Evolutionary conservation across 768 basidiomycete species (phyloP), one percentile per base, ranked within the genome.

Genomic region (Suillus subluteus): DNA sequence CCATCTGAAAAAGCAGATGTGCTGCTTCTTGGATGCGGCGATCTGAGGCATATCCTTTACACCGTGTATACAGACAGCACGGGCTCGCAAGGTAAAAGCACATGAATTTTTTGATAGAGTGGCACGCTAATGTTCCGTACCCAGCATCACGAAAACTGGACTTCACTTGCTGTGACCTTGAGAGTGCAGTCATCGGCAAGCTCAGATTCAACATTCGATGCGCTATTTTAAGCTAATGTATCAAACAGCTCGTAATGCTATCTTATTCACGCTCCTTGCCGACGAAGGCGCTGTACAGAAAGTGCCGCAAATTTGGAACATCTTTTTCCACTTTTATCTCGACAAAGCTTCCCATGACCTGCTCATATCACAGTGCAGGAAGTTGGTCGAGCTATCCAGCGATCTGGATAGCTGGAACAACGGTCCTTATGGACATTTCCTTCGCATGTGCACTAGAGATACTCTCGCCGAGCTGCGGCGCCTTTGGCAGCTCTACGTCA

Each of bases 1-100:
- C 82, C 82, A 0, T 86, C 86, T 66, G 73, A 80, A 62, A 62
- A 73, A n/a, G 85, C 83, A 7, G 73, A 81, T 26, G 72, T 88
- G 37, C 77, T 89, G 4, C 79, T 87, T 18, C 76, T 88, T 35
- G 87, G 83, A 37, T 88, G 86, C 68, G 87, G 87, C n/a, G 88
- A 89, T 69, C 82, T 83, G 13, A 76, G 86, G 38, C 85, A 81
- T 63, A 81, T 88, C 12, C 64, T 89, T 16, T 86, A 84, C 71
- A 87, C 86, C 0, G 64, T 86, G 2, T 74, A 76, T 52, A 43
- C 68, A 3, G 68, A 71, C 50, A 58, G 32, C 35, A 16, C 30
- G 7, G 43, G 7, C 1, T 35, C 9, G 21, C 41, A 38, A 46
- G 18, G 26, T 43, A 44, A 37, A 23, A 52, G 40, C 11, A 46